phyloP scores from a whole-genome alignment of 2,329 filamentous ascomycete species.

The Ophiostoma australiae region DNA sequence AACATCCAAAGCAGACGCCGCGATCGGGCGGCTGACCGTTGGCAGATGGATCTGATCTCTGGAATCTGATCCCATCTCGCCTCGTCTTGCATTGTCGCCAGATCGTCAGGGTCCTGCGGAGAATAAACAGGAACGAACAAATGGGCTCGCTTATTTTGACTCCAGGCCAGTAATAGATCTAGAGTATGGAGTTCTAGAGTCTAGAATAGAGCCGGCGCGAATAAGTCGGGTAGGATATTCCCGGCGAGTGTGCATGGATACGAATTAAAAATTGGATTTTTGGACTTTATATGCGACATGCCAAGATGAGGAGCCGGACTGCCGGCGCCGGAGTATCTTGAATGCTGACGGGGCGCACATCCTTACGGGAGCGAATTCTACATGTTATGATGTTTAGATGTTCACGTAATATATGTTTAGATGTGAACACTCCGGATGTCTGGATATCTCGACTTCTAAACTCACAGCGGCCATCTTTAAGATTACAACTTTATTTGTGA shows the following conservation, averaged over 20 bases:
- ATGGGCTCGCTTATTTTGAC: neutral
- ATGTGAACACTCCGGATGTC: no score
- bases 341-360: neutral
- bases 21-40: neutral
- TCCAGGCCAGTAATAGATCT: neutral
- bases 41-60: neutral
- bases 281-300: neutral
- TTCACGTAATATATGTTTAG: neutral
- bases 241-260: neutral
- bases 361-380: neutral
- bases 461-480: no score
- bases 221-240: neutral
- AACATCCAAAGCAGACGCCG: neutral
- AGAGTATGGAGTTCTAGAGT: neutral
- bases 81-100: neutral
- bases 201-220: neutral
- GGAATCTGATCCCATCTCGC: neutral
- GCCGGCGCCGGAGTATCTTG: neutral
- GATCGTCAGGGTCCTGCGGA: slow-evolving; percentile 7
- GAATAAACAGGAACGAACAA: neutral
- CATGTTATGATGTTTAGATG: neutral
- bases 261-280: neutral
- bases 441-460: no score
- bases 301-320: slow-evolving; percentile 2
- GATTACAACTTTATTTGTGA: no score